Evolutionary conservation across 805 yeast genomes (phyloP).

Genomic region (Starmerella cellae): DNA sequence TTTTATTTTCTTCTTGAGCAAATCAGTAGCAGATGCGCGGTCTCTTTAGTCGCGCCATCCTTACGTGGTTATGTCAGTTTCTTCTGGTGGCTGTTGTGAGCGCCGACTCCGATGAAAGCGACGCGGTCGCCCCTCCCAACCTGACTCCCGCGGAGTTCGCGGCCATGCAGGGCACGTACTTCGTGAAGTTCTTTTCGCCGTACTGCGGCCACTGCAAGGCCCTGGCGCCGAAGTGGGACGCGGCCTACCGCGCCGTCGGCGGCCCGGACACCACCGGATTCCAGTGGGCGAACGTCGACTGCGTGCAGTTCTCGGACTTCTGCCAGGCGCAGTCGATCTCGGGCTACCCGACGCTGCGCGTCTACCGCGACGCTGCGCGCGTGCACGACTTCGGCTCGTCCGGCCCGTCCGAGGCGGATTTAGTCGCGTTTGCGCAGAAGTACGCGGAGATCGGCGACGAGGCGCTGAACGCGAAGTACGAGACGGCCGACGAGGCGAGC

Average conservation of each 20-base stretch:
- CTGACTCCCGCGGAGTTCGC: constrained; percentile 16
- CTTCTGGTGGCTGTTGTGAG: constrained; percentile 5
- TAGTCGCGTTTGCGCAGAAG: constrained; percentile 13
- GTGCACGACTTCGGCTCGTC: constrained; percentile 19
- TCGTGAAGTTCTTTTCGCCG: constrained; percentile 85
- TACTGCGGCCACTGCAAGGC: constrained; percentile 70
- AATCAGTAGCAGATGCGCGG: too few relatives aligned
- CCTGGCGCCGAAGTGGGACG: constrained; percentile 74
- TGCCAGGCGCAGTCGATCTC: constrained; percentile 53
- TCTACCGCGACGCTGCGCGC: constrained; percentile 36
- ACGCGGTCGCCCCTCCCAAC: constrained; percentile 6
- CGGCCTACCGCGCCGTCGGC: constrained; percentile 40
- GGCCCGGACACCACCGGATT: constrained; percentile 31
- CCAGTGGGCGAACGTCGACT: constrained; percentile 59
- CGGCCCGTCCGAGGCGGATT: constrained; percentile 11
- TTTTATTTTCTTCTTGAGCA: too few relatives aligned
- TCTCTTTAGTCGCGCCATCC: neutral
- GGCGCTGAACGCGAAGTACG: constrained; percentile 11
- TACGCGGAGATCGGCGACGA: constrained; percentile 8
- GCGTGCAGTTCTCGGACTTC: constrained; percentile 75
- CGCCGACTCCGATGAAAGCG: constrained; percentile 1
- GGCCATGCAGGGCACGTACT: constrained; percentile 39
- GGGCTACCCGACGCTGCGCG: constrained; percentile 57
- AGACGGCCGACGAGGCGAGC: neutral
- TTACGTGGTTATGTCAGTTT: neutral